These are phyloP conservation scores for Rostrohypoxylon terebratum DNA, from an alignment of 495 filamentous ascomycete genomes.

Conservation along the genomic window DNA sequence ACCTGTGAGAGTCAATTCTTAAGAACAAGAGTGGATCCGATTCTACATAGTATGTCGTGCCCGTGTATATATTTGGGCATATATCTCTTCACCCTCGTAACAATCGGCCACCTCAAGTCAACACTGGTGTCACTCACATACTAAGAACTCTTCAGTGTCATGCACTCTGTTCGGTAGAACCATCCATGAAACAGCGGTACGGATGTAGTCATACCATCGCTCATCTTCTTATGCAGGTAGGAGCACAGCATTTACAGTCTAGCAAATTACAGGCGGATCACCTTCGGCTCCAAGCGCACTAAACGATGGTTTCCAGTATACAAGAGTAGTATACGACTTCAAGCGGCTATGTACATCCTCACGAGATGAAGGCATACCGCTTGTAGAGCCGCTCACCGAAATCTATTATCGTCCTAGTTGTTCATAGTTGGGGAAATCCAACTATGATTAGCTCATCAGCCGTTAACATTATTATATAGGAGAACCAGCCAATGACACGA, in stretches of 20 bases:
- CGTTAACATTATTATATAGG: neutral
- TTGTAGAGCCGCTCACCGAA: neutral
- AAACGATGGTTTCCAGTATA: neutral
- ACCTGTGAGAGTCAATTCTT: neutral
- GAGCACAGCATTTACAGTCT: slow-evolving; percentile 17
- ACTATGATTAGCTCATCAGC: neutral
- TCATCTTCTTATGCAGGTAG: neutral
- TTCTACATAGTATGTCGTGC: neutral
- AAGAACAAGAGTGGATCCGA: neutral
- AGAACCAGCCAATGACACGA: neutral
- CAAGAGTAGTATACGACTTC: neutral
- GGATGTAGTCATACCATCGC: slow-evolving; percentile 25
- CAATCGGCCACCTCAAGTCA: neutral
- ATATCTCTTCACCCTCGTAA: neutral
- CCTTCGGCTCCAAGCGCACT: slow-evolving; percentile 7
- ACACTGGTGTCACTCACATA: neutral
- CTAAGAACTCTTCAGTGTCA: slow-evolving; percentile 6
- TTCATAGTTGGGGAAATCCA: neutral
- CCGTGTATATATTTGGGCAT: neutral
- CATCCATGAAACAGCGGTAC: slow-evolving; percentile 38
- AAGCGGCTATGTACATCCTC: slow-evolving; percentile 30
- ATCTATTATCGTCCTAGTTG: slow-evolving; percentile 4
- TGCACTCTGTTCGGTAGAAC: slow-evolving; percentile 12
- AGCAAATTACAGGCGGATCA: slow-evolving; percentile 4
- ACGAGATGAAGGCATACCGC: slow-evolving; percentile 13